Conservation (phyloP, 2,329 filamentous ascomycete species). For the Penicillium sp. region DNA sequence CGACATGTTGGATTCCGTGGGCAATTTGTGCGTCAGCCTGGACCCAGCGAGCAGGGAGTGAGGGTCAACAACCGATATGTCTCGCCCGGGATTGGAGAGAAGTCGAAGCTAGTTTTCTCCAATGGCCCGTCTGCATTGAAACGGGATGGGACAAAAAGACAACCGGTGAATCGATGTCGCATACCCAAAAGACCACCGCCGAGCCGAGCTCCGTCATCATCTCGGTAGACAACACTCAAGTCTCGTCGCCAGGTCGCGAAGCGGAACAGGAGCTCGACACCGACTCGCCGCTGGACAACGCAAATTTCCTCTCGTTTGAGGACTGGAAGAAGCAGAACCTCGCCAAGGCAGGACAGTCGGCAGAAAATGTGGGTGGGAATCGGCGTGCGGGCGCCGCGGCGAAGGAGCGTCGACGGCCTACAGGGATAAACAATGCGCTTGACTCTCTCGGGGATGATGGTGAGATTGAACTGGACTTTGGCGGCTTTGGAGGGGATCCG, state of each 20-base stretch:
- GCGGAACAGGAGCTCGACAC: conserved; percentile 58
- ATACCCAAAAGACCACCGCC: background rate
- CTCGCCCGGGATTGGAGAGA: conserved; percentile 24
- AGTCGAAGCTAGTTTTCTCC: conserved; percentile 27
- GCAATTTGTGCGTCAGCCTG: conserved; percentile 18
- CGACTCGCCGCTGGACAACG: conserved; percentile 72
- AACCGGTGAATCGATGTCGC: conserved; percentile 2
- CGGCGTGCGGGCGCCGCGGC: conserved; percentile 55
- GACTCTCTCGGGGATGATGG: conserved; percentile 84
- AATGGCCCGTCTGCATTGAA: conserved; percentile 34
- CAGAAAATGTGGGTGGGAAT: conserved; percentile 66
- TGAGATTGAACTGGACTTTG: conserved; percentile 79
- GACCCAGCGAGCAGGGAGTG: conserved; percentile 17
- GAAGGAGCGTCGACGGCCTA: conserved; percentile 54
- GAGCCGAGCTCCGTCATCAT: conserved; percentile 13
- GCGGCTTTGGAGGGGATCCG: conserved; percentile 60
- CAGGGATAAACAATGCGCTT: conserved; percentile 68
- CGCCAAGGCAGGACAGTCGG: conserved; percentile 80
- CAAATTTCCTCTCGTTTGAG: conserved; percentile 93
- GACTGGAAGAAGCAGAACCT: conserved; percentile 97
- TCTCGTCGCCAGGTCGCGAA: conserved; percentile 16
- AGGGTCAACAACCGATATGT: conserved; percentile 26
- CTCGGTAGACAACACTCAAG: background rate
- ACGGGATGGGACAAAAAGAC: conserved; percentile 25
- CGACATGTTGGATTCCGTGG: conserved; percentile 18